phyloP scores from a whole-genome alignment of 768 basidiomycete species.

The Tulasnella sp. region DNA sequence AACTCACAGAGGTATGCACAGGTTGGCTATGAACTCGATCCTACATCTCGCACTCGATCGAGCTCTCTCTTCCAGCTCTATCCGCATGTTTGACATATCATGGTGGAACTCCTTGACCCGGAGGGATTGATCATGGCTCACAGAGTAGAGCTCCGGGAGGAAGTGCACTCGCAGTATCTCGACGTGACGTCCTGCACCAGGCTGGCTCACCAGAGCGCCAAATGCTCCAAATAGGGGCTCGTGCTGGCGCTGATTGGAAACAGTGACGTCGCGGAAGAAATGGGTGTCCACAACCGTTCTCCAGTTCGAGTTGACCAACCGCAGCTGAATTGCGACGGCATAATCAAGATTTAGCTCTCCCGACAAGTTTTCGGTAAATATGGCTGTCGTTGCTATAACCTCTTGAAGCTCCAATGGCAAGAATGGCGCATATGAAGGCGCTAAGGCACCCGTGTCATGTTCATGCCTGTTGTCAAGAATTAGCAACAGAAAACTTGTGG shows the following conservation, averaged over 20 bases:
- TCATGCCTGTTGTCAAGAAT: not conserved
- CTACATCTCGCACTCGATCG: not conserved
- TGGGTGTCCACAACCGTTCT: not conserved
- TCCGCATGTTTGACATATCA: not conserved
- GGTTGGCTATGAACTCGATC: not conserved
- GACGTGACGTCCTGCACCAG: not conserved
- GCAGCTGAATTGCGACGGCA: not conserved
- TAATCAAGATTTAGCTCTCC: not conserved
- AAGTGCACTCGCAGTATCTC: slow-evolving; percentile 6
- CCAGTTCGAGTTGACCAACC: slow-evolving; percentile 8
- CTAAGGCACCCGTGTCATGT: not conserved
- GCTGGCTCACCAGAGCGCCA: not conserved
- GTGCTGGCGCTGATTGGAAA: not conserved
- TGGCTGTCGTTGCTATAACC: not conserved
- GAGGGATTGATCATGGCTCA: not conserved
- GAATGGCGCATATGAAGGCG: not conserved
- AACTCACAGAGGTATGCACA: slow-evolving; percentile 9
- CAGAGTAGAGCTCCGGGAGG: not conserved
- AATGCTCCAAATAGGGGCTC: slow-evolving; percentile 3
- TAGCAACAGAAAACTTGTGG: not conserved
- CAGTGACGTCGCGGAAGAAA: slow-evolving; percentile 1
- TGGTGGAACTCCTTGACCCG: slow-evolving; percentile 13
- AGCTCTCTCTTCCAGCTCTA: not conserved
- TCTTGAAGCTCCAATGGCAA: not conserved
- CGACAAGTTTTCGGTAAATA: not conserved